These are phyloP conservation scores for Stereocaulon alpinum DNA, from an alignment of 495 filamentous ascomycete genomes.

Conservation along the genomic window DNA sequence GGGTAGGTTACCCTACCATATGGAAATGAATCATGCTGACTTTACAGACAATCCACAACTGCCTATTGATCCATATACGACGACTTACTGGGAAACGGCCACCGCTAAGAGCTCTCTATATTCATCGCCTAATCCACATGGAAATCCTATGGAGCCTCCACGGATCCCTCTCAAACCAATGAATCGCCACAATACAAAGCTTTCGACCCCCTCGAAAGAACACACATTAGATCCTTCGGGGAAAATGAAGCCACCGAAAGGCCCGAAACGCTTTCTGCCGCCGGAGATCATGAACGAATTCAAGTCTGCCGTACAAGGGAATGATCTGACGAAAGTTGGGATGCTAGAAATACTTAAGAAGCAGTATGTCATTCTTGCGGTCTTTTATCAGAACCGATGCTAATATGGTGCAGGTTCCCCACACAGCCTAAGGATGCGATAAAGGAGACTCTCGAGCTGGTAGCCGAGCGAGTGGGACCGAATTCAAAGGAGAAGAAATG, in stretches of 20 bases:
- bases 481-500: constrained; percentile 56
- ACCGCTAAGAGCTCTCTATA: constrained; percentile 11
- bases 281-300: constrained; percentile 60
- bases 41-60: constrained; percentile 33
- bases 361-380: constrained; percentile 30
- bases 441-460: constrained; percentile 57
- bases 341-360: constrained; percentile 68
- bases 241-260: constrained; percentile 25
- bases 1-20: constrained; percentile 36
- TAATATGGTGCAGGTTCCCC: constrained; percentile 40
- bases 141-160: constrained; percentile 22
- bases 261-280: constrained; percentile 33
- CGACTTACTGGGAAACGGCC: constrained; percentile 58
- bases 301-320: constrained; percentile 56
- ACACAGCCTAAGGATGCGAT: constrained; percentile 61
- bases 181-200: constrained; percentile 9
- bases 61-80: constrained; percentile 79
- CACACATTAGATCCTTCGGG: constrained; percentile 23
- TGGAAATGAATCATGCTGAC: constrained; percentile 6
- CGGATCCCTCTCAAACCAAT: constrained; percentile 17
- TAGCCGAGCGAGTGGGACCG: constrained; percentile 56
- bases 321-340: constrained; percentile 63
- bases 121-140: constrained; percentile 23
- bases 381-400: no score
- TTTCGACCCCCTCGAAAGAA: background rate